phyloP scores from a whole-genome alignment of 345 rosid genomes.

The Dipteronia sinensis region DNA sequence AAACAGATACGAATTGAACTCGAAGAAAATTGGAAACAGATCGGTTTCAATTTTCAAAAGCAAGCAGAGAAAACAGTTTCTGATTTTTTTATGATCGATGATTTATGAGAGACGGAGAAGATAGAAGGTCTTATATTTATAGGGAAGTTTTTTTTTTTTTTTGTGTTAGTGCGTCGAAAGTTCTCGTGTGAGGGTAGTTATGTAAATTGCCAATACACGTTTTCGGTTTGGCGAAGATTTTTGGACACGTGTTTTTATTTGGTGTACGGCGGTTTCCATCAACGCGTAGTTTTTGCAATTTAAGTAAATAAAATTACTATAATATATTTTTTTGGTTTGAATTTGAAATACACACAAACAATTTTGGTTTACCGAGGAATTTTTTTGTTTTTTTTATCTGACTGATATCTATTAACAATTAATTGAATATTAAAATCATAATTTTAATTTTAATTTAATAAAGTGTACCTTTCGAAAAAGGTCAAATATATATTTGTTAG shows the following conservation, averaged over 20 bases:
- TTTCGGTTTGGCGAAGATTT: neutral
- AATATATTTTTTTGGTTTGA: no score
- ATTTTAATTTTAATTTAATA: no score
- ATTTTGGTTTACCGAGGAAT: no score
- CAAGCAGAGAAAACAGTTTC: neutral
- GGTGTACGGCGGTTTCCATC: neutral
- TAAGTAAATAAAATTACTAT: neutral
- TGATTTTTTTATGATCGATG: no score
- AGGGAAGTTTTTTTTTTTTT: neutral
- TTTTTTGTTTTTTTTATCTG: no score
- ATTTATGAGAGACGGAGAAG: neutral
- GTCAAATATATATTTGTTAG: no score
- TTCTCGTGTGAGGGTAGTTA: neutral
- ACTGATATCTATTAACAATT: no score
- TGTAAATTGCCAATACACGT: neutral
- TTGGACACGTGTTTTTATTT: neutral
- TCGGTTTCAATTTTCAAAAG: no score
- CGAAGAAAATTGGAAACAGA: no score
- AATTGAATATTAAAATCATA: no score
- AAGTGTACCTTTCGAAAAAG: no score
- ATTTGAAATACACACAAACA: no score
- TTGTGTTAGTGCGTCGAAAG: neutral
- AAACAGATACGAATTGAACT: neutral
- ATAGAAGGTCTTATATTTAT: neutral
- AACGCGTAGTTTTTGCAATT: neutral